phyloP scores from a whole-genome alignment of 2,329 filamentous ascomycete species.

The Calcarisporium arbuscula region DNA sequence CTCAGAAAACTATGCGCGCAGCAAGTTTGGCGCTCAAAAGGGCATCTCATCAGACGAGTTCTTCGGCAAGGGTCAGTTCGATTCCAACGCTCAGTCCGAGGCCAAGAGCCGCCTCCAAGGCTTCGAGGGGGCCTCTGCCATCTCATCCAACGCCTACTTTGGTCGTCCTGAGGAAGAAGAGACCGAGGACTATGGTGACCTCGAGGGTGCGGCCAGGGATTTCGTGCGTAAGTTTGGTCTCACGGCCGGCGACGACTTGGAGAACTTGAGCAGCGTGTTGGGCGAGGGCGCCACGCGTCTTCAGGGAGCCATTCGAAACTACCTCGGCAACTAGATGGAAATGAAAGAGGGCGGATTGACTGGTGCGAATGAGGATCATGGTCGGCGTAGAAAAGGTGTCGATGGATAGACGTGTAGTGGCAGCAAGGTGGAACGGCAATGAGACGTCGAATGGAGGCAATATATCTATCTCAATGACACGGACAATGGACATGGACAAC shows the following conservation, averaged over 20 bases:
- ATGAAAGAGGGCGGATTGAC: too few relatives aligned
- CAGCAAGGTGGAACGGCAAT: too few relatives aligned
- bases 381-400: too few relatives aligned
- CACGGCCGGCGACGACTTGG: constrained; percentile 90
- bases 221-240: constrained; percentile 93
- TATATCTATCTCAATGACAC: too few relatives aligned
- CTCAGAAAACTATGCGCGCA: constrained; percentile 73
- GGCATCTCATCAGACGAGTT: constrained; percentile 97
- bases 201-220: constrained; percentile 92
- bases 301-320: constrained; percentile 66
- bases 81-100: constrained; percentile 73
- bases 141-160: constrained; percentile 97
- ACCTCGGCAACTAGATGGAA: constrained; percentile 57
- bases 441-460: too few relatives aligned
- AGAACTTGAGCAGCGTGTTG: constrained; percentile 76
- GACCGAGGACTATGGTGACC: constrained; percentile 77
- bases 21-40: constrained; percentile 89
- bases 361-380: too few relatives aligned
- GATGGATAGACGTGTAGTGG: too few relatives aligned
- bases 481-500: too few relatives aligned
- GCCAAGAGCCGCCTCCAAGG: constrained; percentile 82
- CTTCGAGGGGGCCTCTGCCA: constrained; percentile 86
- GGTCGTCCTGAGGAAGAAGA: constrained; percentile 82
- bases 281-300: constrained; percentile 81
- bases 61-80: constrained; percentile 85